Percentiles rank a stretch among this genome's conserved stretches.
Evolutionary conservation across 148 eudicot species (phyloP).

Genomic region (Nyssa sinensis): DNA sequence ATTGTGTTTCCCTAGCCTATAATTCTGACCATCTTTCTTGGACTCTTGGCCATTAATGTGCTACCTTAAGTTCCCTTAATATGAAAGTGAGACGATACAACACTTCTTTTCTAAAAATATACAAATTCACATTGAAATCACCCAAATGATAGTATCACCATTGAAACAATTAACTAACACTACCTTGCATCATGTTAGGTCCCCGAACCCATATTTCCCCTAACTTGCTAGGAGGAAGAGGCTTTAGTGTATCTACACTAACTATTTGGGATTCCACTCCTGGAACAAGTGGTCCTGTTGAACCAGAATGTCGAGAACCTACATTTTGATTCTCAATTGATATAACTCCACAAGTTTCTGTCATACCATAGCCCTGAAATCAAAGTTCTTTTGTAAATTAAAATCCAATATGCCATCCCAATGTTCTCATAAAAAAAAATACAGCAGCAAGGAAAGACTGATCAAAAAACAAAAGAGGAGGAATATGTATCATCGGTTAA

Average conservation of each 20-base stretch:
- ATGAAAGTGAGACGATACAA: neutral
- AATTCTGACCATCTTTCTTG: too few relatives aligned
- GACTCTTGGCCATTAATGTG: too few relatives aligned
- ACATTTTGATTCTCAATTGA: constrained; percentile 46
- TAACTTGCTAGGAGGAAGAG: constrained; percentile 64
- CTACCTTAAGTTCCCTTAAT: neutral
- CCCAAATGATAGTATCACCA: neutral
- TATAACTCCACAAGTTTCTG: constrained; percentile 72
- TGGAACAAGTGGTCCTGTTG: constrained; percentile 59
- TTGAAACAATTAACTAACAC: neutral
- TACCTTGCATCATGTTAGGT: constrained; percentile 76
- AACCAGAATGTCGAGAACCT: constrained; percentile 68
- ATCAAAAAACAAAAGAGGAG: too few relatives aligned
- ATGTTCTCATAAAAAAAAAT: too few relatives aligned
- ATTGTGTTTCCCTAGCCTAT: too few relatives aligned
- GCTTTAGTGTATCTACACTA: constrained; percentile 55
- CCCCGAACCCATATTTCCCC: constrained; percentile 93
- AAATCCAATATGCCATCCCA: too few relatives aligned
- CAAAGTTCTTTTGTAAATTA: constrained; percentile 15
- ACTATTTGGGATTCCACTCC: constrained; percentile 70
- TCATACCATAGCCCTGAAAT: constrained; percentile 87
- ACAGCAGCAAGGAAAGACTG: neutral
- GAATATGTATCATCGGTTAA: too few relatives aligned
- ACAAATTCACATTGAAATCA: neutral
- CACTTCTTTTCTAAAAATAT: neutral